phyloP scores from a whole-genome alignment of 768 basidiomycete genomes.

The Boletus sp. region DNA sequence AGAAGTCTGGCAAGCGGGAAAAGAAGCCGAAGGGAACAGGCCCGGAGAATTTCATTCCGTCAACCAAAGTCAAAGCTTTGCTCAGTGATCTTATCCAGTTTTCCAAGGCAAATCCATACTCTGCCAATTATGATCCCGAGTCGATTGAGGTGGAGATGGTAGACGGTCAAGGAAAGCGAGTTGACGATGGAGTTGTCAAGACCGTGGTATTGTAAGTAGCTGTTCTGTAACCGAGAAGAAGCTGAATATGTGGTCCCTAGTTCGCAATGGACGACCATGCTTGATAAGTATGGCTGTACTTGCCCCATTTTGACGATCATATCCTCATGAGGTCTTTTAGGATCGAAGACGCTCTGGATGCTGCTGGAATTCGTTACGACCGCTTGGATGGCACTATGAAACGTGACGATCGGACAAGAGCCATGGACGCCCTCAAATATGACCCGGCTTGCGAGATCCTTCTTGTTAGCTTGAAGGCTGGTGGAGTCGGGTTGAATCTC shows the following conservation, averaged over 20 bases:
- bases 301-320: neutral
- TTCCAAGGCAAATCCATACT: slow-evolving; percentile 82
- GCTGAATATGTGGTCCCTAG: slow-evolving; percentile 37
- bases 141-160: slow-evolving; percentile 73
- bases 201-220: slow-evolving; percentile 90
- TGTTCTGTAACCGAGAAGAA: slow-evolving; percentile 11
- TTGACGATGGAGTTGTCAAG: slow-evolving; percentile 74
- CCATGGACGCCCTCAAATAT: slow-evolving; percentile 89
- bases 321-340: slow-evolving; percentile 35
- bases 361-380: slow-evolving; percentile 80
- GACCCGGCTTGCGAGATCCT: slow-evolving; percentile 92
- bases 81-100: slow-evolving; percentile 76
- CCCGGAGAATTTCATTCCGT: slow-evolving; percentile 62
- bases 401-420: slow-evolving; percentile 84
- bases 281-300: slow-evolving; percentile 63
- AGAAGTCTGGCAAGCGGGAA: slow-evolving; percentile 62
- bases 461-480: slow-evolving; percentile 93
- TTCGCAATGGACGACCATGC: slow-evolving; percentile 94
- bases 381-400: slow-evolving; percentile 98
- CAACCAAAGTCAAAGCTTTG: slow-evolving; percentile 86
- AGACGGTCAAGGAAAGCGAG: slow-evolving; percentile 65
- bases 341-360: slow-evolving; percentile 85
- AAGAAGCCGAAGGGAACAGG: slow-evolving; percentile 55
- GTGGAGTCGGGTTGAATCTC: slow-evolving; percentile 94
- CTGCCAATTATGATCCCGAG: slow-evolving; percentile 78